Percentiles rank a stretch among this genome's conserved stretches.
Conservation (phyloP, 306 rosid genomes). For the Prunus padus region DNA sequence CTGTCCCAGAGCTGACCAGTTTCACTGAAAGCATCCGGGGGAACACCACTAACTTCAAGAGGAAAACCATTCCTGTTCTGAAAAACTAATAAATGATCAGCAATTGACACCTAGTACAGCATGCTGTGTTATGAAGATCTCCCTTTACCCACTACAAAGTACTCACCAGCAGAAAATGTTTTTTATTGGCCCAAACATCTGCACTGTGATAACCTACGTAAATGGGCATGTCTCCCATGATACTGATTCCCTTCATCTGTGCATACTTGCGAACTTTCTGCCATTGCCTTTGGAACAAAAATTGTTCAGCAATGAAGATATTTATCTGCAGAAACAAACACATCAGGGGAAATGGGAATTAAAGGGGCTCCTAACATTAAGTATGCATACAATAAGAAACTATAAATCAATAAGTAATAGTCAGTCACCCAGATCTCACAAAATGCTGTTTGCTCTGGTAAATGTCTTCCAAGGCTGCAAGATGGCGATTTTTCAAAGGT, state of each 20-base stretch:
- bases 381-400: slow-evolving; percentile 12
- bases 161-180: slow-evolving; percentile 77
- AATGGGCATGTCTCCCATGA: slow-evolving; percentile 99
- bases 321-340: slow-evolving; percentile 63
- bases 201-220: slow-evolving; percentile 99
- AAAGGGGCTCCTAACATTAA: slow-evolving; percentile 27
- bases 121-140: slow-evolving; percentile 16
- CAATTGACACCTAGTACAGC: slow-evolving; percentile 11
- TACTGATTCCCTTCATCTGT: slow-evolving; percentile 62
- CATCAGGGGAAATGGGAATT: slow-evolving; percentile 19
- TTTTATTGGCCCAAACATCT: slow-evolving; percentile 98
- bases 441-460: slow-evolving; percentile 62
- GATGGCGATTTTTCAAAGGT: slow-evolving; percentile 81
- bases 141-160: slow-evolving; percentile 16
- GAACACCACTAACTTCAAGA: slow-evolving; percentile 86
- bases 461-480: slow-evolving; percentile 75
- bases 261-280: slow-evolving; percentile 78
- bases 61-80: slow-evolving; percentile 91
- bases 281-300: slow-evolving; percentile 98
- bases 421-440: slow-evolving; percentile 57
- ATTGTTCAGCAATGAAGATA: slow-evolving; percentile 78
- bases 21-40: slow-evolving; percentile 95
- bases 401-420: slow-evolving; percentile 27
- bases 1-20: slow-evolving; percentile 99
- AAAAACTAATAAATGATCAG: slow-evolving; percentile 30